phyloP scores from a whole-genome alignment of 192 early-diverging fungal genomes.

The Dimargaris cristalligena region DNA sequence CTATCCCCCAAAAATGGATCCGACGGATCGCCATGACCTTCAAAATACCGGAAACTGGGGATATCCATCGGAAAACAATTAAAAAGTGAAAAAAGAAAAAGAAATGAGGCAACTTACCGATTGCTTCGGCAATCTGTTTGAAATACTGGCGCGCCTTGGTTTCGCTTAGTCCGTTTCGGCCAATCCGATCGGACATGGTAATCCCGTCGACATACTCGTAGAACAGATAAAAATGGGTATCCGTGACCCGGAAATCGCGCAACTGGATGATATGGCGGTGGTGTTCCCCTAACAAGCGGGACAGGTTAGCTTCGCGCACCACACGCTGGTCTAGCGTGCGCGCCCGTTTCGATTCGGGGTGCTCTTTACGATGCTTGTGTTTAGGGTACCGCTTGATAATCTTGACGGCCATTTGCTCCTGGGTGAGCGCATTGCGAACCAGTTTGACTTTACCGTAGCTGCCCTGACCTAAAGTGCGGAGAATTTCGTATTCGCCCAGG shows the following conservation, averaged over 20 bases:
- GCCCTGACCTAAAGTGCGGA: conserved; percentile 25
- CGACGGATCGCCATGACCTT: too few species aligned
- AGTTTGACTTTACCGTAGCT: conserved; percentile 37
- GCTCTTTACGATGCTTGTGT: conserved; percentile 19
- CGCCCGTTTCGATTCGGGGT: conserved; percentile 24
- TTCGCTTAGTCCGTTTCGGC: conserved; percentile 19
- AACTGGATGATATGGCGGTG: conserved; percentile 30
- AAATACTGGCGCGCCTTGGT: conserved; percentile 19
- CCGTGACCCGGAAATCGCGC: conserved; percentile 26
- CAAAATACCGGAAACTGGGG: too few species aligned
- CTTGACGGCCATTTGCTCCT: conserved; percentile 30
- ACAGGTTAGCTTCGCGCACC: conserved; percentile 28
- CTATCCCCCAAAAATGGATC: too few species aligned
- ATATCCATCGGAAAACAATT: too few species aligned
- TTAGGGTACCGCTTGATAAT: conserved; percentile 28
- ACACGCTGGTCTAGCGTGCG: conserved; percentile 29
- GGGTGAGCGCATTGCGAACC: conserved; percentile 25
- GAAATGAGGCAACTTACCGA: conserved; percentile 7
- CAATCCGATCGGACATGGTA: conserved; percentile 26
- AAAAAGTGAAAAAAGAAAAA: too few species aligned
- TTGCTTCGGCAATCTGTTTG: conserved; percentile 22
- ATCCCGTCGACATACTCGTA: conserved; percentile 26
- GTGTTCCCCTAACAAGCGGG: conserved; percentile 24
- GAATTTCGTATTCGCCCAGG: conserved; percentile 28
- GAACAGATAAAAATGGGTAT: conserved; percentile 33